Base-by-base conservation (phyloP, 2,329 filamentous ascomycete genomes). In the Claviceps monticola region DNA sequence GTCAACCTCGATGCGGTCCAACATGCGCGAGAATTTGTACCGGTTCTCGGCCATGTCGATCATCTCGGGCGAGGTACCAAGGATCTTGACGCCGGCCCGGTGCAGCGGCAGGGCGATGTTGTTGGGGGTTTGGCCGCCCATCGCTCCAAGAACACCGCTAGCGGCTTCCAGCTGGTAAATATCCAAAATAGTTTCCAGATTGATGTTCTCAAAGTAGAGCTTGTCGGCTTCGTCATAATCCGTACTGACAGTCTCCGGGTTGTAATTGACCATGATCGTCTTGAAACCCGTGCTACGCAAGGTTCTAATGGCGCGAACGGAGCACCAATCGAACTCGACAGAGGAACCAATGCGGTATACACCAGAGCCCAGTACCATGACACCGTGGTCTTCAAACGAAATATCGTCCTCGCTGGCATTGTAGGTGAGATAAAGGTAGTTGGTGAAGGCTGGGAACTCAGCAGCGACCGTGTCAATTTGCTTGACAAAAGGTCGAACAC, bases 261-360 rank as follows among this genome's bases (percentile, higher is more conserved):
- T 95, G 63, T 85, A 88, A 61, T 95, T 95, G 48, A 95, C 83
- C 91, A 97, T 97, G 62, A 97, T 83, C 0, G 93, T 97, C 76
- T 97, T 97, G 74, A 84, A 82, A 2, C 86, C 86, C 54, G 83
- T 79, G 57, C 87, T 80, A 49, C 93, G 82, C 7, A 98, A 78
- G 1, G 93, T 97, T 56, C 91, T 83, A 56, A 97, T 94, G 5
- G 93, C 88, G 54, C 91, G 79, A 29, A 98, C 93, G 4, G 93
- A 95, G 68, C 93, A 97, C 93, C 93, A 98, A 69, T 98, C 93
- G 67, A 98, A 98, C 66, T 98, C 93, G 54, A 98, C 93, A 0
- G 91, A 96, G 0, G 90, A 96, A 58, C 93, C 93, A 57, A 98
- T 98, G 55, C 93, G 82, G 74, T 97, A 97, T 9, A 96, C 90